These are phyloP conservation scores for Neoboletus brunneissimus DNA, from an alignment of 768 basidiomycete genomes.

Conservation along the genomic window DNA sequence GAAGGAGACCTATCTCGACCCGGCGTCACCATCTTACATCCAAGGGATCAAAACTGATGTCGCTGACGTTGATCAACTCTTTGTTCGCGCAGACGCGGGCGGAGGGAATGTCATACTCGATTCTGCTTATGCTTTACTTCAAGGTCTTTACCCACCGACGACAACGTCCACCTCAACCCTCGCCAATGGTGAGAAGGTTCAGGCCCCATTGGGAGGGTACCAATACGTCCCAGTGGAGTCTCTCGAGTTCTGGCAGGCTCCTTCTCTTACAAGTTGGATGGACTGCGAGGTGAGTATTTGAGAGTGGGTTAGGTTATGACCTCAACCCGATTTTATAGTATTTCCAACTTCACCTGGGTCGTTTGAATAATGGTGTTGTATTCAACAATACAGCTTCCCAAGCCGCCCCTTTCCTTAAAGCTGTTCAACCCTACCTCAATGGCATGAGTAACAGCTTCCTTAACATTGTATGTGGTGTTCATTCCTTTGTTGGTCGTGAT, in stretches of 20 bases:
- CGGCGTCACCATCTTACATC: conserved; percentile 62
- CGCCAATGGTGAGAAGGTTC: conserved; percentile 68
- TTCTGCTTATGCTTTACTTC: conserved; percentile 77
- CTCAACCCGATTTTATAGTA: conserved; percentile 16
- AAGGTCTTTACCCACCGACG: conserved; percentile 81
- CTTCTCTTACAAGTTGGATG: conserved; percentile 79
- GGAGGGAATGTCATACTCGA: conserved; percentile 80
- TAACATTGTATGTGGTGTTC: conserved; percentile 53
- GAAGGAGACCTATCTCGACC: conserved; percentile 61
- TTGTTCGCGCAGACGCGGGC: conserved; percentile 75
- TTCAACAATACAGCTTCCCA: conserved; percentile 56
- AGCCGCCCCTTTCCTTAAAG: conserved; percentile 63
- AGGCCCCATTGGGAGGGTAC: conserved; percentile 78
- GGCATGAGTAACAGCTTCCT: conserved; percentile 60
- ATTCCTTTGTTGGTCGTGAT: not conserved
- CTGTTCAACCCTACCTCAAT: conserved; percentile 64
- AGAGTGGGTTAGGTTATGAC: not conserved
- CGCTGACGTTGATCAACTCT: conserved; percentile 66
- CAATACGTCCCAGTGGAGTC: conserved; percentile 68
- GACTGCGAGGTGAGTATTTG: conserved; percentile 43
- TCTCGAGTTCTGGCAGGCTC: conserved; percentile 56
- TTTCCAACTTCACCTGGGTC: conserved; percentile 25
- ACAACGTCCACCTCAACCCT: conserved; percentile 61
- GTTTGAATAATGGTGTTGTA: conserved; percentile 27
- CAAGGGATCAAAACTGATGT: conserved; percentile 62